Conservation (phyloP, 2,329 filamentous ascomycete genomes). For the Mycosphaerella sp. region DNA sequence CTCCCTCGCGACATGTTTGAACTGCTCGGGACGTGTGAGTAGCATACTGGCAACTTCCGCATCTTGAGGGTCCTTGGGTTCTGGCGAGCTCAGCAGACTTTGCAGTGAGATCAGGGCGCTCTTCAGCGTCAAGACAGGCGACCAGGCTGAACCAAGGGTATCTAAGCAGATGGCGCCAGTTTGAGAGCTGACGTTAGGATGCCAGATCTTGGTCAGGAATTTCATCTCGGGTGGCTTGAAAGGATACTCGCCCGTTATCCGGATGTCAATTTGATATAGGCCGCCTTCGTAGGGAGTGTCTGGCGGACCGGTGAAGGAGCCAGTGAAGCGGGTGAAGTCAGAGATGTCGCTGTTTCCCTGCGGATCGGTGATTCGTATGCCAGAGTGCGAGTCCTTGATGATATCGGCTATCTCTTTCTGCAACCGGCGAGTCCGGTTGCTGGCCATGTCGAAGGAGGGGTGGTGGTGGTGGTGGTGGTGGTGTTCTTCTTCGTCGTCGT, state of each 20-base stretch:
- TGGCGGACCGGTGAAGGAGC: constrained; percentile 77
- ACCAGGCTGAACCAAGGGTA: constrained; percentile 84
- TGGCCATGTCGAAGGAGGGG: constrained; percentile 38
- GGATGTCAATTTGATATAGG: constrained; percentile 74
- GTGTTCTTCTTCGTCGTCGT: no score
- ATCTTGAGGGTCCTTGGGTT: constrained; percentile 95
- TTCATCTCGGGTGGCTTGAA: constrained; percentile 89
- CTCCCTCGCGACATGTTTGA: constrained; percentile 74
- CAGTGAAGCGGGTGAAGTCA: constrained; percentile 75
- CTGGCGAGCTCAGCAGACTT: constrained; percentile 84
- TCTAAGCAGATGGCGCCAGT: constrained; percentile 89
- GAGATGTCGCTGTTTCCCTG: constrained; percentile 49
- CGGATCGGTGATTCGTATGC: constrained; percentile 56
- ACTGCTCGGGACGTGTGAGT: constrained; percentile 68
- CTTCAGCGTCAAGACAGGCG: constrained; percentile 93
- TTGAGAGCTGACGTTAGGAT: constrained; percentile 85
- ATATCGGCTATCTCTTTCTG: constrained; percentile 74
- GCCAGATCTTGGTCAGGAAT: constrained; percentile 92
- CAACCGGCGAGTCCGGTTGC: constrained; percentile 56
- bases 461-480: background rate
- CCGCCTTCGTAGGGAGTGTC: constrained; percentile 92
- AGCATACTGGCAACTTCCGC: constrained; percentile 92
- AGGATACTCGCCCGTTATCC: constrained; percentile 81
- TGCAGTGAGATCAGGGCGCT: constrained; percentile 89
- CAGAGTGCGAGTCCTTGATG: constrained; percentile 65